phyloP scores from a whole-genome alignment of 2,329 filamentous ascomycete species.

The Rutstroemia sp. region DNA sequence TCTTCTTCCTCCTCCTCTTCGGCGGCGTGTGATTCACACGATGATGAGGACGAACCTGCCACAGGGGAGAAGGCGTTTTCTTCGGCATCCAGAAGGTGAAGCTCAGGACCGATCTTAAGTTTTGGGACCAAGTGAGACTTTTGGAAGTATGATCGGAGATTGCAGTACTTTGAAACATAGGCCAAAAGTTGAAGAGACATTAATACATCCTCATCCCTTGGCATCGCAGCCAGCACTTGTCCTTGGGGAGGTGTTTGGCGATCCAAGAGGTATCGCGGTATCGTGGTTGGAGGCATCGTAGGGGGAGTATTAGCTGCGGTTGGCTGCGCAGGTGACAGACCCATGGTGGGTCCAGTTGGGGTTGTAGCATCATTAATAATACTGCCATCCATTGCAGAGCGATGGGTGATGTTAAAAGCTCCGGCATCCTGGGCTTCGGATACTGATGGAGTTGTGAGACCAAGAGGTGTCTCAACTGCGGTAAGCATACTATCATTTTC shows the following conservation, averaged over 20 bases:
- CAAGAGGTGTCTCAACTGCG: constrained; percentile 59
- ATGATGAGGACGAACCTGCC: constrained; percentile 30
- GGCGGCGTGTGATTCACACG: constrained; percentile 34
- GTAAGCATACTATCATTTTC: constrained; percentile 72
- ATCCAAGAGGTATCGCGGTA: constrained; percentile 74
- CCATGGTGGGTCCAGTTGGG: constrained; percentile 60
- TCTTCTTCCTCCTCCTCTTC: constrained; percentile 65
- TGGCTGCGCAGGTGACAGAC: constrained; percentile 57
- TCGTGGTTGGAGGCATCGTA: constrained; percentile 64
- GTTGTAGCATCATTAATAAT: constrained; percentile 65
- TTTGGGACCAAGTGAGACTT: constrained; percentile 87
- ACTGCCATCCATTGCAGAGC: constrained; percentile 76
- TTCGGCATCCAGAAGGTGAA: constrained; percentile 71
- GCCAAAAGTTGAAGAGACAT: constrained; percentile 96
- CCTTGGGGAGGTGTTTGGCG: constrained; percentile 58
- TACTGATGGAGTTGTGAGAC: constrained; percentile 68
- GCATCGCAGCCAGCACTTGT: constrained; percentile 81
- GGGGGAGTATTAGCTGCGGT: constrained; percentile 64
- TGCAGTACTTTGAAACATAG: constrained; percentile 98
- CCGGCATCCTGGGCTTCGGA: constrained; percentile 80
- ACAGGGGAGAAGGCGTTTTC: constrained; percentile 34
- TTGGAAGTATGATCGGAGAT: constrained; percentile 91
- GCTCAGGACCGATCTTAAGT: constrained; percentile 81
- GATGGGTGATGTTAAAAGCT: constrained; percentile 90
- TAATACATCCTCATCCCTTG: constrained; percentile 91